Evolutionary conservation across 2,329 filamentous ascomycete species (phyloP).

Genomic region (Claviceps sp.): DNA sequence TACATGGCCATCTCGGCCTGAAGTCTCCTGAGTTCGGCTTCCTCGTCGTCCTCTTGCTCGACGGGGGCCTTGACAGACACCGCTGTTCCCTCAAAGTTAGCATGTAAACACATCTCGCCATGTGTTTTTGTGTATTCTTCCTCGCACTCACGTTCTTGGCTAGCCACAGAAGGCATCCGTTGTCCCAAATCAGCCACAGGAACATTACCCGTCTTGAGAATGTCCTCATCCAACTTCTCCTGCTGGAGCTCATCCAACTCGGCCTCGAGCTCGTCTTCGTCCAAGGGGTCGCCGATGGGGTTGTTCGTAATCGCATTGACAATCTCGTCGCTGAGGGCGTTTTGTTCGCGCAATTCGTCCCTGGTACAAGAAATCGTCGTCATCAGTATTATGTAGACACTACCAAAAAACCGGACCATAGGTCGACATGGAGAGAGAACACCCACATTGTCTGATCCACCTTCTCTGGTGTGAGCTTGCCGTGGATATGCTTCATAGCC

Average conservation of each 20-base stretch:
- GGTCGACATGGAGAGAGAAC: background rate
- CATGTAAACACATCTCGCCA: background rate
- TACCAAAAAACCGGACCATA: background rate
- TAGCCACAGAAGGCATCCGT: slow-evolving; percentile 61
- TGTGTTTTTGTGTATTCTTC: background rate
- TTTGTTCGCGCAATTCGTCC: slow-evolving; percentile 84
- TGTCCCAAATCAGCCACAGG: slow-evolving; percentile 69
- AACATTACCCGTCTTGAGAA: slow-evolving; percentile 77
- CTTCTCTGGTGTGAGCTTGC: slow-evolving; percentile 80
- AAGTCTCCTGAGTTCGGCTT: slow-evolving; percentile 83
- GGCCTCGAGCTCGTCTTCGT: slow-evolving; percentile 75
- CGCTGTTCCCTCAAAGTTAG: slow-evolving; percentile 13
- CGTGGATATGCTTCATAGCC: slow-evolving; percentile 90
- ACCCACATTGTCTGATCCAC: slow-evolving; percentile 90
- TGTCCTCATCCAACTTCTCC: slow-evolving; percentile 83
- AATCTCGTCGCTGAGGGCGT: slow-evolving; percentile 88
- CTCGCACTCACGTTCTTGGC: slow-evolving; percentile 56
- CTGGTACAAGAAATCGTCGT: slow-evolving; percentile 27
- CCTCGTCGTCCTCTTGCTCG: slow-evolving; percentile 79
- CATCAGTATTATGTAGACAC: background rate
- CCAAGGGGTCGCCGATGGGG: slow-evolving; percentile 53
- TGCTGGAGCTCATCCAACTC: slow-evolving; percentile 83
- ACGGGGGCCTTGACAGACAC: slow-evolving; percentile 26
- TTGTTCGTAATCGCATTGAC: slow-evolving; percentile 67
- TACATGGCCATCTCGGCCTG: slow-evolving; percentile 97